Evolutionary conservation across 2,329 filamentous ascomycete genomes (phyloP), one percentile per base, ranked within the genome.

Genomic region (Penicillium griseofulvum): DNA sequence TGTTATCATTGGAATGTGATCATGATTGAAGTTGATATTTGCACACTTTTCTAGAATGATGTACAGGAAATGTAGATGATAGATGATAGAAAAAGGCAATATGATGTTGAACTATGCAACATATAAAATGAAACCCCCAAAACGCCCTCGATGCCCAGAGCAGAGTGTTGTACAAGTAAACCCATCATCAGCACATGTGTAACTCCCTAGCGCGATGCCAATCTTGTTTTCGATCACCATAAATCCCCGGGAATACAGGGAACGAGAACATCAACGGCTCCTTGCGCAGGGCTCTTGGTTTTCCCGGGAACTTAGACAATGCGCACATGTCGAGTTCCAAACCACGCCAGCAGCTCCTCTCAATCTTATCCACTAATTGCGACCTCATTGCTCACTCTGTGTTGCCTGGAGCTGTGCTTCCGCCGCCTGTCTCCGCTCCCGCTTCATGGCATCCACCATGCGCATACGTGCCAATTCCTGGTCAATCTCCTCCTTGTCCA

Each of bases 401-500:
- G 57, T 39, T 11, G 43, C 36, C 45, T 65, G 62, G 7, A 49
- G 46, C 52, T 62, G 57, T 28, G 55, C 49, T 49, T 54, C 50
- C 68, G 61, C 53, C 71, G 65, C 68, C 81, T 68, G 58, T 46
- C 81, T 74, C 66, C 70, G 71, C 64, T 79, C 78, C 60, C 80
- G 76, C 50, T 76, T 73, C 74, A 78, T 61, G 68, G 74, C 62
- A 71, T 76, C 71, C 83, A 86, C 71, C 64, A 63, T 66, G 28
- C 72, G 66, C 72, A 94, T 80, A 61, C 90, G 80, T 70, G 89
- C 82, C 63, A 95, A 79, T 78, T 99, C 94, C 59, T 82, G 83
- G 55, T 87, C 83, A 68, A 99, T 94, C 52, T 81, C 77, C 26
- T 80, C 78, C 12, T 76, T 79, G 42, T 81, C 79, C 19, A 77